Evolutionary conservation across 148 eudicot species (phyloP).

Genomic region (Agrostemma githago): DNA sequence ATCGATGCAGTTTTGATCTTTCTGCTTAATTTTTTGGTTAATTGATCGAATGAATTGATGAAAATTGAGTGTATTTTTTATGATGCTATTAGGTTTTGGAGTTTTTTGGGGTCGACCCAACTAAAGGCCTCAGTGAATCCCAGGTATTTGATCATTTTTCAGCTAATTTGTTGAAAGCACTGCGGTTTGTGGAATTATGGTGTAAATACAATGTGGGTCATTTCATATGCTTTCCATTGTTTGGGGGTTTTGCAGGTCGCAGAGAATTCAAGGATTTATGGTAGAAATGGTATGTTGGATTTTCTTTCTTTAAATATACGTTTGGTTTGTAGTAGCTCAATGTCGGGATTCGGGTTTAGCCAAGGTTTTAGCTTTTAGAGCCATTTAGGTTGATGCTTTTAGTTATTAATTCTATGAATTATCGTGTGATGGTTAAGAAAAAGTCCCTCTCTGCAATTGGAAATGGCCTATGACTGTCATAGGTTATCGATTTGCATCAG

Average conservation of each 20-base stretch:
- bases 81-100: conserved; percentile 57
- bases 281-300: conserved; percentile 62
- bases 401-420: not conserved
- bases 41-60: not conserved
- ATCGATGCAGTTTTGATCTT: not conserved
- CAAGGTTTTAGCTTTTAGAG: not conserved
- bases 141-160: conserved; percentile 46
- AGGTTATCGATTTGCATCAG: not conserved
- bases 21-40: not conserved
- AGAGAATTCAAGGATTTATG: conserved; percentile 66
- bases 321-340: not conserved
- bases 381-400: not conserved
- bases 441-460: not conserved
- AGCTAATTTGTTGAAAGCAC: not conserved
- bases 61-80: conserved; percentile 2
- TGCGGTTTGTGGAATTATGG: not conserved
- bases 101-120: conserved; percentile 67
- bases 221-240: not conserved
- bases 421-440: not conserved
- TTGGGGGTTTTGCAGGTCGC: conserved; percentile 52
- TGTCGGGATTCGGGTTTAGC: not conserved
- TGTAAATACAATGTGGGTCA: not conserved
- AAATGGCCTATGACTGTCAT: not conserved
- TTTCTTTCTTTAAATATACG: not conserved
- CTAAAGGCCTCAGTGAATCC: conserved; percentile 70